Evolutionary conservation across 768 basidiomycete species (phyloP).

Genomic region (Tulasnella sp.): DNA sequence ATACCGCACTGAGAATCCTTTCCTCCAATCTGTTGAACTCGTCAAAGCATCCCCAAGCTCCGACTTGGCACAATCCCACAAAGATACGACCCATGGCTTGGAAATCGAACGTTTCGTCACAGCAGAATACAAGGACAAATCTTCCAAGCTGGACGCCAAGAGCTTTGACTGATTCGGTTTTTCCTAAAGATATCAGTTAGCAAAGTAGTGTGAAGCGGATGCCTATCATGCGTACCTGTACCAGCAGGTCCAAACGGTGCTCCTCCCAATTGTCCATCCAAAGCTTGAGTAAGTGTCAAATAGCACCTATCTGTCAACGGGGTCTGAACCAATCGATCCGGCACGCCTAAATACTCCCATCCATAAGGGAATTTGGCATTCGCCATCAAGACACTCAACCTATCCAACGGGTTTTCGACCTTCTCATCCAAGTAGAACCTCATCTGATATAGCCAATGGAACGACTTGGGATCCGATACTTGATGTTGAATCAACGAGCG

Average conservation of each 20-base stretch:
- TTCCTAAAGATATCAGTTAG: slow-evolving; percentile 39
- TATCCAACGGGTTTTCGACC: slow-evolving; percentile 62
- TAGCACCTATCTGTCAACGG: slow-evolving; percentile 96
- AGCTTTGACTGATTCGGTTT: slow-evolving; percentile 98
- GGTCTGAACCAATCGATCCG: slow-evolving; percentile 94
- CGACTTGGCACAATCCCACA: slow-evolving; percentile 95
- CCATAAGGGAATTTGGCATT: slow-evolving; percentile 93
- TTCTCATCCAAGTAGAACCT: slow-evolving; percentile 79
- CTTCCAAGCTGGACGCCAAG: slow-evolving; percentile 94
- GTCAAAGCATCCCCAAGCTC: slow-evolving; percentile 97
- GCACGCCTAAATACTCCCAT: slow-evolving; percentile 96
- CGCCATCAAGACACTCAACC: slow-evolving; percentile 70
- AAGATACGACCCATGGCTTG: slow-evolving; percentile 99
- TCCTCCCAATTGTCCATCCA: slow-evolving; percentile 89
- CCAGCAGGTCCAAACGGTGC: slow-evolving; percentile 98
- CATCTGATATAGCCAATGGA: slow-evolving; percentile 97
- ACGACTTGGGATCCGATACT: slow-evolving; percentile 52
- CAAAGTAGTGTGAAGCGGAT: background rate
- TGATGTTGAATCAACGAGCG: slow-evolving; percentile 59
- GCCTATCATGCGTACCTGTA: slow-evolving; percentile 45
- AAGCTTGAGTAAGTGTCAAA: slow-evolving; percentile 87
- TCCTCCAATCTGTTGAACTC: slow-evolving; percentile 98
- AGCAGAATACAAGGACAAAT: slow-evolving; percentile 99
- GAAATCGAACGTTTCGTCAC: slow-evolving; percentile 99
- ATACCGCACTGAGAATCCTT: slow-evolving; percentile 92